These are phyloP conservation scores for Lachnellula occidentalis DNA, from an alignment of 2,329 filamentous ascomycete species.

Conservation along the genomic window DNA sequence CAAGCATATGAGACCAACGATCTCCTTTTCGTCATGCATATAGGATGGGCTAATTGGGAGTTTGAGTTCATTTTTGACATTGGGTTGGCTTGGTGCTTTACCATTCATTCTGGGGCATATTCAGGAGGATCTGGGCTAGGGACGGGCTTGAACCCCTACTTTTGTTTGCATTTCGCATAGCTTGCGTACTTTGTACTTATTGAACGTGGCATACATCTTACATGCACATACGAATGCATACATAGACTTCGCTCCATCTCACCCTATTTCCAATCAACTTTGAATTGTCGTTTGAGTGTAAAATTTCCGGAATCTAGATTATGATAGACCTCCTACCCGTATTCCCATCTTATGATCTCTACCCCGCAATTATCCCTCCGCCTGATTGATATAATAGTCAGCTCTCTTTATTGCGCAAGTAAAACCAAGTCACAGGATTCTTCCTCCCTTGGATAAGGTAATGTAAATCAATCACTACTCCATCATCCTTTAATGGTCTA, in stretches of 20 bases:
- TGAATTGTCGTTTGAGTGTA: too few relatives aligned
- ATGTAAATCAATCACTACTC: too few relatives aligned
- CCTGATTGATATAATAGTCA: too few relatives aligned
- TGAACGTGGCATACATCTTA: neutral
- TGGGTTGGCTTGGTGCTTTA: neutral
- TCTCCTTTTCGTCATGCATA: neutral
- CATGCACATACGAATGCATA: neutral
- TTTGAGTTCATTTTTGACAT: neutral
- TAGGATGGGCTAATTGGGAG: neutral
- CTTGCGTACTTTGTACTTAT: neutral
- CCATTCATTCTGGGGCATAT: neutral
- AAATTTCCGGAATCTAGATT: too few relatives aligned
- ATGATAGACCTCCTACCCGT: too few relatives aligned
- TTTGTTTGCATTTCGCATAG: neutral
- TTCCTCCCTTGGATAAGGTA: too few relatives aligned
- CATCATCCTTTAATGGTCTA: too few relatives aligned
- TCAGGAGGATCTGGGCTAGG: neutral
- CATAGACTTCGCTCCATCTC: neutral
- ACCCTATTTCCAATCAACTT: too few relatives aligned
- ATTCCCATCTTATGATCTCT: too few relatives aligned
- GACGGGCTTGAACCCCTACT: neutral
- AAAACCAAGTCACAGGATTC: too few relatives aligned
- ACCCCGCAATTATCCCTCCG: too few relatives aligned
- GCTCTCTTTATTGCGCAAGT: too few relatives aligned
- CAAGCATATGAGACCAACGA: neutral